Percentiles rank a stretch among this genome's conserved stretches.
Conservation (phyloP, 345 rosid genomes). For the Syzygium oleosum region DNA sequence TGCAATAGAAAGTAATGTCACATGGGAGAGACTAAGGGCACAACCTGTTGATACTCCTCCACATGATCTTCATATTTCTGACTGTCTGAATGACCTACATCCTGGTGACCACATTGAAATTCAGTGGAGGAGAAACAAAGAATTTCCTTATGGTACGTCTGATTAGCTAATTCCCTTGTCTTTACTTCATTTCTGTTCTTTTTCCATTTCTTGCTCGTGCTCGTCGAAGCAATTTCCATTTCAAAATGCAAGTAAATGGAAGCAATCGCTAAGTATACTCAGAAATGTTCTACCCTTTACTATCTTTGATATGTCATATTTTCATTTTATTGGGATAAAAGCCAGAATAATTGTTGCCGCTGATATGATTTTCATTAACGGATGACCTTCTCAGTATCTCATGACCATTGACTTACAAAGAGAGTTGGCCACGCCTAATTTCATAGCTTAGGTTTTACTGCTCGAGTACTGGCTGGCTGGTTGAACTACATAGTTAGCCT, state of each 20-base stretch:
- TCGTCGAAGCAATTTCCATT: background rate
- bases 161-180: background rate
- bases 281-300: background rate
- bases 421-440: background rate
- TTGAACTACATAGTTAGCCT: background rate
- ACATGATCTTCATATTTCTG: conserved; percentile 56
- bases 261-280: background rate
- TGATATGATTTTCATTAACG: background rate
- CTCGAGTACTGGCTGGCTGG: background rate
- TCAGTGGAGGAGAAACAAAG: conserved; percentile 93
- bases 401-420: background rate
- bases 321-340: background rate
- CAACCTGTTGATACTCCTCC: conserved; percentile 62
- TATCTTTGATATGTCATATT: background rate
- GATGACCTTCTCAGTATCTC: background rate
- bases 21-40: conserved; percentile 79
- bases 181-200: background rate
- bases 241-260: background rate
- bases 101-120: conserved; percentile 93
- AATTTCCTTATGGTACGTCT: conserved; percentile 55
- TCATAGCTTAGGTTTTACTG: background rate
- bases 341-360: background rate
- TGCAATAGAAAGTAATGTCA: conserved; percentile 51
- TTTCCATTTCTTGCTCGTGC: background rate
- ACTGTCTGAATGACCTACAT: conserved; percentile 55